A percentile compares a stretch with the other conserved stretches of the same genome.
Evolutionary conservation across 345 rosid genomes (phyloP).

Genomic region (Pseudoturritis turrita): DNA sequence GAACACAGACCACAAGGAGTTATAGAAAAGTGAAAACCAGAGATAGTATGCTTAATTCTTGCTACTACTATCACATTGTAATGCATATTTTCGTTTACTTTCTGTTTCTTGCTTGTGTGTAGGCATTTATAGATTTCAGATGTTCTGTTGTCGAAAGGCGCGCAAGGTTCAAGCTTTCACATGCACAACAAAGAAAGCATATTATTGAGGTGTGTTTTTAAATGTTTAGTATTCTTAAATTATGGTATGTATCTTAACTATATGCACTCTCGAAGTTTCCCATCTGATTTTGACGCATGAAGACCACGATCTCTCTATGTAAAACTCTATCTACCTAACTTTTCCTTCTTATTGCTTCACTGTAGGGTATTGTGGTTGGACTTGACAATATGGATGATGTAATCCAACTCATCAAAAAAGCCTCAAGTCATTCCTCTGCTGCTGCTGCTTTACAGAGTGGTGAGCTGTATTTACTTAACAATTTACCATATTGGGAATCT

Average conservation of each 20-base stretch:
- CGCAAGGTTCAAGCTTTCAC: slow-evolving; percentile 75
- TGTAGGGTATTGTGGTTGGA: slow-evolving; percentile 77
- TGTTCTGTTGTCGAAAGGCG: slow-evolving; percentile 94
- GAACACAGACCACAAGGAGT: not conserved
- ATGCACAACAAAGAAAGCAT: slow-evolving; percentile 76
- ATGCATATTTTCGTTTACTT: not conserved
- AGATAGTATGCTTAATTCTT: not conserved
- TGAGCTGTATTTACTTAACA: slow-evolving; percentile 23
- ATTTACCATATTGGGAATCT: not conserved
- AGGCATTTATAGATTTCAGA: slow-evolving; percentile 92
- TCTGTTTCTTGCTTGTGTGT: slow-evolving; percentile 3
- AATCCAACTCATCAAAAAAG: slow-evolving; percentile 53
- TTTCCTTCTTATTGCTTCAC: slow-evolving; percentile 10
- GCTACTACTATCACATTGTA: not conserved
- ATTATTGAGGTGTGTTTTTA: slow-evolving; percentile 69
- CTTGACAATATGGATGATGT: slow-evolving; percentile 81
- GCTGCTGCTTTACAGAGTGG: slow-evolving; percentile 59
- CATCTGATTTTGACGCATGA: not conserved
- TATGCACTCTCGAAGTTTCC: not conserved
- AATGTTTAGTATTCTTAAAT: not conserved
- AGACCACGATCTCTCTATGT: slow-evolving; percentile 3
- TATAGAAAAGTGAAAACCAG: not conserved
- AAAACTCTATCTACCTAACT: not conserved
- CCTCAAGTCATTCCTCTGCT: slow-evolving; percentile 67
- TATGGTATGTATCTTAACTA: not conserved